Evolutionary conservation across 495 filamentous ascomycete species (phyloP).

Genomic region (Penicillium bovifimosum): DNA sequence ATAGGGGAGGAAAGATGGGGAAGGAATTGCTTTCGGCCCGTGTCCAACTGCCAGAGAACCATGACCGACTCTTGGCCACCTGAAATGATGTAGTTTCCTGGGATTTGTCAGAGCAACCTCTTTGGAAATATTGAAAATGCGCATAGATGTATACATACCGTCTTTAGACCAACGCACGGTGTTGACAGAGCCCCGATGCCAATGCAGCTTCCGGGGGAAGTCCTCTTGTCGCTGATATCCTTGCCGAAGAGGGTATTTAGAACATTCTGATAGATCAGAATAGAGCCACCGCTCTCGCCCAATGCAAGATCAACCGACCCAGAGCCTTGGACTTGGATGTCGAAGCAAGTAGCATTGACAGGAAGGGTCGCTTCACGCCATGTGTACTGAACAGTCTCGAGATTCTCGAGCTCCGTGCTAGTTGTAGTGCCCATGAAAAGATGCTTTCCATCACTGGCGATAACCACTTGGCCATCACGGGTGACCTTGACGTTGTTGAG

Average conservation of each 20-base stretch:
- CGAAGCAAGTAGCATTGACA: conserved; percentile 28
- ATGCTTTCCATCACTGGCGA: conserved; percentile 33
- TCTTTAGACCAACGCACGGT: conserved; percentile 84
- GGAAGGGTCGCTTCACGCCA: conserved; percentile 48
- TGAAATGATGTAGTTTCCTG: conserved; percentile 94
- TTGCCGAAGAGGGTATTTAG: conserved; percentile 47
- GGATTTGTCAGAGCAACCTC: conserved; percentile 3
- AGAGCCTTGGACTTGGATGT: conserved; percentile 26
- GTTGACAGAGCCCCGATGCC: conserved; percentile 80
- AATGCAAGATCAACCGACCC: conserved; percentile 61
- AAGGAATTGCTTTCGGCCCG: conserved; percentile 68
- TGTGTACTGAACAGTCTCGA: conserved; percentile 32
- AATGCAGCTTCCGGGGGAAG: conserved; percentile 60
- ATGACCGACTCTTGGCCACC: conserved; percentile 87
- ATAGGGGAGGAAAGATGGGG: conserved; percentile 84
- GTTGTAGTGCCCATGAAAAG: conserved; percentile 30
- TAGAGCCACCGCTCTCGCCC: conserved; percentile 66
- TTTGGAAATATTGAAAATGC: background rate
- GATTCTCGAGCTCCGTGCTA: conserved; percentile 5
- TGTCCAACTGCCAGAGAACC: conserved; percentile 94
- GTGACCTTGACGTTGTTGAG: conserved; percentile 32
- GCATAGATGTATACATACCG: conserved; percentile 51
- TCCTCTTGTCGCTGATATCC: conserved; percentile 39
- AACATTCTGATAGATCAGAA: conserved; percentile 73
- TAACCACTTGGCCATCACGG: conserved; percentile 27